Base-by-base conservation (phyloP, 2,329 filamentous ascomycete species). In the Harringtonia lauricola region DNA sequence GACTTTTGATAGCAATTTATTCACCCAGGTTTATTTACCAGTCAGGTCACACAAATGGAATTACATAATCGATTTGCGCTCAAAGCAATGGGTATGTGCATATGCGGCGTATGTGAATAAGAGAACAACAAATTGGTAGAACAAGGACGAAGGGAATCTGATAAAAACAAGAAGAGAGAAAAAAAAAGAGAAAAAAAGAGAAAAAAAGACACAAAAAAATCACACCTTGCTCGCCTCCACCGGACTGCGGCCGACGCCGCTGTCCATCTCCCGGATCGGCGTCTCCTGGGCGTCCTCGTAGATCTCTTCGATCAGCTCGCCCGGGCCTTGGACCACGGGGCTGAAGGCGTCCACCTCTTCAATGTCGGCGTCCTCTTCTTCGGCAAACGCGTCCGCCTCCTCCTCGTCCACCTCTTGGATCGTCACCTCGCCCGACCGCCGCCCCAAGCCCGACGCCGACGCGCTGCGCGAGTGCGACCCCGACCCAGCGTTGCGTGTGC, bases 391-490 rank as follows among this genome's bases (percentile, higher is more conserved):
- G 13, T 57, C 59, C 42, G 59, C 70, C 4, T 64, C 60, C 14
- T 74, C 71, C 49, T 81, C 77, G 29, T 80, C 76, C 50, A 76
- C 77, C 51, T 82, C 79, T 49, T 79, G 72, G 29, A 83, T 82
- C n/a, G 80, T 80, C 42, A 86, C 80, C 61, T 89, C 85, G 9
- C 79, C 81, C 43, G 83, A 88, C 21, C 79, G 66, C 24, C 84
- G 68, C 0, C 82, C 83, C 41, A 80, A 62, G 0, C 72, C 74
- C 21, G 67, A 76, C 3, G 78, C 73, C 53, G 83, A 87, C 2
- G 73, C 73, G 13, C 48, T 61, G 67, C 81, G 45, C 72, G 70
- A 65, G 53, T 74, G 64, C 43, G 68, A 60, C 19, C 61, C 59
- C 8, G 60, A 59, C 17, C 54, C 49, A 2, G 49, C 47, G 48